Evolutionary conservation across 2,329 filamentous ascomycete genomes (phyloP).

Genomic region (Xylaria sp.): DNA sequence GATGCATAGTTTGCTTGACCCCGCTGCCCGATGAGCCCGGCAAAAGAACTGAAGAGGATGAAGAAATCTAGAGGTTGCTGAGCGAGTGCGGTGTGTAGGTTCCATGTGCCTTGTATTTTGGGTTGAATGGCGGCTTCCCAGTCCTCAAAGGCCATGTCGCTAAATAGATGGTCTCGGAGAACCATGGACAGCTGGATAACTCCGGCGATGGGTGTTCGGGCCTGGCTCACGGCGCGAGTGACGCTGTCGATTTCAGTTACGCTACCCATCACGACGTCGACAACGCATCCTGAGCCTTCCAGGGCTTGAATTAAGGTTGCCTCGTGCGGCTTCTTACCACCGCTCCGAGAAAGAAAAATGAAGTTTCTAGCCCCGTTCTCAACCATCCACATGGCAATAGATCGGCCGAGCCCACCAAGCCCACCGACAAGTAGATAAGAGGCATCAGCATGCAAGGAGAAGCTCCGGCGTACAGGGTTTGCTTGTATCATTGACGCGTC

Average conservation of each 20-base stretch:
- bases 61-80: conserved; percentile 11
- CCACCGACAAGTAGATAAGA: conserved; percentile 21
- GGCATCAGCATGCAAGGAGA: neutral
- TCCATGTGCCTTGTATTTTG: conserved; percentile 19
- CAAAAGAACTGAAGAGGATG: conserved; percentile 13
- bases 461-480: neutral
- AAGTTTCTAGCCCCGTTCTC: conserved; percentile 7
- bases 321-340: neutral
- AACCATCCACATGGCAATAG: conserved; percentile 16
- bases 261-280: neutral
- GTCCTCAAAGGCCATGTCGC: conserved; percentile 3
- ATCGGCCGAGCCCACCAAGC: conserved; percentile 13
- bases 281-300: conserved; percentile 3
- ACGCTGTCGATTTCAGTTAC: conserved; percentile 2
- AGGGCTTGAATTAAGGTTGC: neutral
- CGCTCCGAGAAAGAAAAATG: conserved; percentile 12
- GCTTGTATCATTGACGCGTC: neutral
- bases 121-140: conserved; percentile 3
- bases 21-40: neutral
- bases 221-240: neutral
- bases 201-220: neutral
- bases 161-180: conserved; percentile 4
- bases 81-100: conserved; percentile 4
- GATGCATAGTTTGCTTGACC: conserved; percentile 15
- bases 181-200: conserved; percentile 16